Conservation (phyloP, 208 protist species). For the Angomonas deanei region DNA sequence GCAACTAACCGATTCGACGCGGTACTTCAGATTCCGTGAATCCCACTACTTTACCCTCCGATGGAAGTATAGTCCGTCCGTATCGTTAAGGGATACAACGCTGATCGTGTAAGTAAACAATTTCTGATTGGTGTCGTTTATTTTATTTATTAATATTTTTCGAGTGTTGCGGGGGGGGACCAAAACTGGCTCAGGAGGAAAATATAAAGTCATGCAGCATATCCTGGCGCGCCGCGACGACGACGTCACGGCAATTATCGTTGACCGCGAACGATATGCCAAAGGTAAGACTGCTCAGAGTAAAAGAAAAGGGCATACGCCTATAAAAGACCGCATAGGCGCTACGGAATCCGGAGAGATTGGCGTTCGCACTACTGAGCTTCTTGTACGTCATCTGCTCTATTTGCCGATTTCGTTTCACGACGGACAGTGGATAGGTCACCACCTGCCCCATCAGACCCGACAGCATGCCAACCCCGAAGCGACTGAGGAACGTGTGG, state of each 20-base stretch:
- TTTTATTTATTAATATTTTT: too few species aligned
- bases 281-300: conserved; percentile 65
- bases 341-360: background rate
- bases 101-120: too few species aligned
- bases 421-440: conserved; percentile 86
- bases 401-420: conserved; percentile 78
- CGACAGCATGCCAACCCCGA: conserved; percentile 60
- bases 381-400: conserved; percentile 45
- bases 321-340: conserved; percentile 52
- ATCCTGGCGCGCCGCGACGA: conserved; percentile 45
- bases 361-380: conserved; percentile 12
- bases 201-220: conserved; percentile 60
- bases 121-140: too few species aligned
- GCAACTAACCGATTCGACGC: too few species aligned
- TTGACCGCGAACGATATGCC: conserved; percentile 80
- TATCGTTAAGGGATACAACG: too few species aligned
- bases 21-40: too few species aligned
- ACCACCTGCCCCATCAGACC: conserved; percentile 68
- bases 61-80: too few species aligned
- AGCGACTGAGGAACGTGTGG: conserved; percentile 55
- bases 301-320: conserved; percentile 68
- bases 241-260: conserved; percentile 59
- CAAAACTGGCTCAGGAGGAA: too few species aligned
- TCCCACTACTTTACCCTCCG: too few species aligned
- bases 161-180: too few species aligned